These are phyloP conservation scores for Didymella pinodella DNA, from an alignment of 2,329 filamentous ascomycete species.

Conservation along the genomic window DNA sequence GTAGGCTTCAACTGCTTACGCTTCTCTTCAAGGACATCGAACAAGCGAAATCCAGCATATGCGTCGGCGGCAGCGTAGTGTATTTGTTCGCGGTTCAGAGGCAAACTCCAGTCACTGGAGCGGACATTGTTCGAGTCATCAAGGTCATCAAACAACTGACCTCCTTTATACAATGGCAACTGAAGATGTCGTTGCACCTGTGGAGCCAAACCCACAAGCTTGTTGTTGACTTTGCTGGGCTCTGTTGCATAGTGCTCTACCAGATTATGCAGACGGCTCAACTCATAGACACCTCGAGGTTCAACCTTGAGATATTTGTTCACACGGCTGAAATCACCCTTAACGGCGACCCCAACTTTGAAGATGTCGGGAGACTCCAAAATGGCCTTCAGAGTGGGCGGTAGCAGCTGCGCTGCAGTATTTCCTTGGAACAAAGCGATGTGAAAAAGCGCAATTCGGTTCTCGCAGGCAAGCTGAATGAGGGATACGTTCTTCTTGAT, in stretches of 20 bases:
- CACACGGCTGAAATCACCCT: conserved; percentile 70
- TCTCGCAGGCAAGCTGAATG: conserved; percentile 81
- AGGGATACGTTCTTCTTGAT: conserved; percentile 85
- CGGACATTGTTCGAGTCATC: conserved; percentile 61
- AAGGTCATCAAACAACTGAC: conserved; percentile 40
- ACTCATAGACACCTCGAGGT: conserved; percentile 74
- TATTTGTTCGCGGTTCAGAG: conserved; percentile 70
- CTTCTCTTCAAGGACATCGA: conserved; percentile 72
- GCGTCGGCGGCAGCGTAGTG: conserved; percentile 81
- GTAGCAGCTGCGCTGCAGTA: conserved; percentile 64
- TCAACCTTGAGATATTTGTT: conserved; percentile 67
- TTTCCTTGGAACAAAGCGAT: conserved; percentile 61
- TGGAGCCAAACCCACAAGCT: conserved; percentile 70
- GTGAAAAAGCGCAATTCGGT: conserved; percentile 83
- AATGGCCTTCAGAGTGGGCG: conserved; percentile 73
- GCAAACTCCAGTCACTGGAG: conserved; percentile 74
- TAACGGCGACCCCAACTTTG: conserved; percentile 80
- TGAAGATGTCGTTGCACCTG: conserved; percentile 76
- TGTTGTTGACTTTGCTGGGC: conserved; percentile 59
- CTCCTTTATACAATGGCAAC: conserved; percentile 82
- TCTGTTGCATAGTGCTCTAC: conserved; percentile 64
- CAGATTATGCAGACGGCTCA: conserved; percentile 84
- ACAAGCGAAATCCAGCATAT: conserved; percentile 82
- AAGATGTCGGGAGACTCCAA: conserved; percentile 73
- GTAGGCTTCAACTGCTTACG: conserved; percentile 71